Evolutionary conservation across 495 filamentous ascomycete genomes (phyloP).

Genomic region (Hyaloscypha bicolor): DNA sequence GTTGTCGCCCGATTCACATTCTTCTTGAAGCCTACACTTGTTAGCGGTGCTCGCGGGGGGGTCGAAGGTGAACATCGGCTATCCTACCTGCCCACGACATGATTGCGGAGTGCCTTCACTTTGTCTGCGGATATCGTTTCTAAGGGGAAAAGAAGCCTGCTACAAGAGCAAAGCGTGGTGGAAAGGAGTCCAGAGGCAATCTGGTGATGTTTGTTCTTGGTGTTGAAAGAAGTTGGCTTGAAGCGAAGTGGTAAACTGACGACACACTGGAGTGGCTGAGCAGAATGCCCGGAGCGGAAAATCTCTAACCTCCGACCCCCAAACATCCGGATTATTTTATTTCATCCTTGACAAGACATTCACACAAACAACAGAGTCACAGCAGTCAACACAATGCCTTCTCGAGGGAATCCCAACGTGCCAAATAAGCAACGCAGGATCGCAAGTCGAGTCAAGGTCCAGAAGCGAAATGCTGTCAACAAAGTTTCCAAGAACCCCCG

Average conservation of each 20-base stretch:
- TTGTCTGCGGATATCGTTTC: neutral
- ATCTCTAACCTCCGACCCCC: slow-evolving; percentile 1
- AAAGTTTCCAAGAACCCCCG: slow-evolving; percentile 33
- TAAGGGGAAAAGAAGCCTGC: neutral
- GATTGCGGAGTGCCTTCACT: slow-evolving; percentile 10
- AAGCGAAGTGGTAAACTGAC: neutral
- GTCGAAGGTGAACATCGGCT: neutral
- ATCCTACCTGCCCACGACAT: slow-evolving; percentile 36
- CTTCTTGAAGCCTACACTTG: slow-evolving; percentile 86
- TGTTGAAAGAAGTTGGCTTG: neutral
- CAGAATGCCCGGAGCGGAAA: neutral
- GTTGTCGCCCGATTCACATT: slow-evolving; percentile 98
- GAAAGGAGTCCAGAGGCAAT: neutral
- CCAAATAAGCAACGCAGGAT: slow-evolving; percentile 32
- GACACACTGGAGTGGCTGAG: slow-evolving; percentile 12
- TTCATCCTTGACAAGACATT: neutral
- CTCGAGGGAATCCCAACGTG: slow-evolving; percentile 34
- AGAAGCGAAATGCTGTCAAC: slow-evolving; percentile 28
- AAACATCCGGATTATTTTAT: neutral
- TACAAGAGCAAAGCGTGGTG: neutral
- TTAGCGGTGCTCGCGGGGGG: neutral
- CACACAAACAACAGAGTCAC: neutral
- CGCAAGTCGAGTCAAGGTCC: slow-evolving; percentile 30
- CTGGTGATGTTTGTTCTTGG: neutral
- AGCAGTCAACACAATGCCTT: slow-evolving; percentile 30